Percentiles rank a stretch among this genome's conserved stretches.
Conservation (phyloP, 148 eudicot genomes). For the Chenopodium suecicum region DNA sequence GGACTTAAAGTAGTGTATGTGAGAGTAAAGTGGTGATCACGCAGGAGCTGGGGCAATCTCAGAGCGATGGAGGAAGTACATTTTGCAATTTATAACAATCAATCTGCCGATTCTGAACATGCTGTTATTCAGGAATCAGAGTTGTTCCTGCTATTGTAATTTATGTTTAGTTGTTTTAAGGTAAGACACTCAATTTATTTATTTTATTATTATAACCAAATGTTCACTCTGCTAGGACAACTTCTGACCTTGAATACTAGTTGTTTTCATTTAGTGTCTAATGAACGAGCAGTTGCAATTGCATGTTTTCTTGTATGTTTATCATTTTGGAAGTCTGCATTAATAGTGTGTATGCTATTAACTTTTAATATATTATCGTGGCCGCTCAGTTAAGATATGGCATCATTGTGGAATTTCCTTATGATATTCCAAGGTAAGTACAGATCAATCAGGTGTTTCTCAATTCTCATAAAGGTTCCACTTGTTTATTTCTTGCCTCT, state of each 20-base stretch:
- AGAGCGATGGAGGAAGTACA: no score
- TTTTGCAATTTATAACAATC: not conserved
- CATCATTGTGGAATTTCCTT: not conserved
- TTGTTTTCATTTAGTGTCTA: not conserved
- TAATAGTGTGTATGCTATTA: not conserved
- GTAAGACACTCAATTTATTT: not conserved
- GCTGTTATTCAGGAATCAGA: not conserved
- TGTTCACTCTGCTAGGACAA: not conserved
- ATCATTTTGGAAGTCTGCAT: not conserved
- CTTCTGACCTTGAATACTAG: not conserved
- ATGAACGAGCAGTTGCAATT: not conserved
- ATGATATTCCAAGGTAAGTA: not conserved
- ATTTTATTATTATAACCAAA: not conserved
- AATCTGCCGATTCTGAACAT: not conserved
- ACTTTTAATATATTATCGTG: not conserved
- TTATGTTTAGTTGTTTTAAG: not conserved
- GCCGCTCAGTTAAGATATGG: not conserved
- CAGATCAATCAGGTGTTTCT: conserved; percentile 9
- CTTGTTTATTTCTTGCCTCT: conserved; percentile 5
- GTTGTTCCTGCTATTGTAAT: not conserved
- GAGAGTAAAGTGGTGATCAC: no score
- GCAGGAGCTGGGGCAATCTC: no score
- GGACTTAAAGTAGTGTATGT: no score
- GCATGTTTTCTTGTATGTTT: not conserved
- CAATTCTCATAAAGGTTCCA: conserved; percentile 1